Evolutionary conservation across 2,329 filamentous ascomycete genomes (phyloP), one percentile per base, ranked within the genome.

Genomic region (Hirsutella minnesotensis): DNA sequence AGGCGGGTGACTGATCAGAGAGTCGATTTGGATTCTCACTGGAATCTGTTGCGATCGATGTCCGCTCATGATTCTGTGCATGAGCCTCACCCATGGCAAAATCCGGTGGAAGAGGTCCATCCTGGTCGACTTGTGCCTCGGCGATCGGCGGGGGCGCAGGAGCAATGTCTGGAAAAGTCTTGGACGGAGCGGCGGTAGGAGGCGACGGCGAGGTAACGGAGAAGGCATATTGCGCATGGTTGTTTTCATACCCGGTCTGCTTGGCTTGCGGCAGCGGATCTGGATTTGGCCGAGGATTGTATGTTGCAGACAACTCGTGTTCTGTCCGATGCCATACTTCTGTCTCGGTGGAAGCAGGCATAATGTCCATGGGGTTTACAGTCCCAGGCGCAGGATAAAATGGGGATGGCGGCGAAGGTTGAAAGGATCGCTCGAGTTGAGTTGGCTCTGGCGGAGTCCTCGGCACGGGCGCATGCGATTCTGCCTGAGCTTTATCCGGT

Each of bases 281-380:
- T 2, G 40, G 41, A 5, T 51, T 49, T 20, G 56, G 54, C 9
- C 54, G 55, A 27, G 50, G 50, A 36, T 56, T 45, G 20, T 59
- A 53, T 9, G 55, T 51, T 21, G 54, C 44, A 34, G 51, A 54
- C 31, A 65, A 51, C 43, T 64, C 55, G 42, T 62, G 59, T 46
- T 64, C 62, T 15, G 58, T 64, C 30, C 56, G 52, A 40, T 65
- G 56, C 56, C 58, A 63, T 22, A 60, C 44, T 45, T 66, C 64
- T 8, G 56, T 56, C 45, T 64, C 54, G 3, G 62, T 64, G 15
- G 57, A 59, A 3, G 64, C 57, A 5, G 64, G 67, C 71, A 73
- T 73, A 24, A 75, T 67, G 39, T 72, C 68, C 65, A 72, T 72
- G 1, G 71, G 71, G 34, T 73, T 74, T 9, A 71, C 69, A 4